phyloP scores from a whole-genome alignment of 495 filamentous ascomycete species.

The Hyaloscypha hepaticicola region DNA sequence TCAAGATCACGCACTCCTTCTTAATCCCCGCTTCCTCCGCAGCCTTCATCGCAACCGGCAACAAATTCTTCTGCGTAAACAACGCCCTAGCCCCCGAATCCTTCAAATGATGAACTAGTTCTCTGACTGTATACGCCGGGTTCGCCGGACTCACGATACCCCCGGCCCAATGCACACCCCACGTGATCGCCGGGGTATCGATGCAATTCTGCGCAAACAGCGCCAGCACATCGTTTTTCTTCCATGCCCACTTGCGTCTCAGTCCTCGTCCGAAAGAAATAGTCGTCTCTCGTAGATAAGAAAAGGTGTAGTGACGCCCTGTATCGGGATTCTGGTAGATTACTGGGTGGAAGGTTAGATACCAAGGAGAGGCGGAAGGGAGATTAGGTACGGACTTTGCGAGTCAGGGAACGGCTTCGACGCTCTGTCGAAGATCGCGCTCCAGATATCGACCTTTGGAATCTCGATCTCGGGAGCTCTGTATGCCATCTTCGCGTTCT shows the following conservation, averaged over 20 bases:
- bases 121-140: constrained; percentile 77
- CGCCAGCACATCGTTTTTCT: constrained; percentile 72
- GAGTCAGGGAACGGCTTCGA: constrained; percentile 62
- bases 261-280: constrained; percentile 76
- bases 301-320: constrained; percentile 62
- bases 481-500: constrained; percentile 9
- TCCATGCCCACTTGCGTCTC: constrained; percentile 65
- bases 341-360: constrained; percentile 12
- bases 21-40: constrained; percentile 64
- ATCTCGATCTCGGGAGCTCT: constrained; percentile 56
- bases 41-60: constrained; percentile 65
- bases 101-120: constrained; percentile 72
- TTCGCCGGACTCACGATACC: constrained; percentile 79
- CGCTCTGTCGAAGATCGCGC: constrained; percentile 72
- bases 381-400: constrained; percentile 48
- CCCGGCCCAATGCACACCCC: constrained; percentile 80
- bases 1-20: constrained; percentile 45
- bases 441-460: constrained; percentile 68
- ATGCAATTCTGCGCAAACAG: constrained; percentile 72
- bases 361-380: background rate
- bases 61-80: constrained; percentile 52
- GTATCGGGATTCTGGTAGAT: constrained; percentile 18
- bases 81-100: constrained; percentile 68
- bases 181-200: constrained; percentile 66
- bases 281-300: constrained; percentile 59